Conservation (phyloP, 2,329 filamentous ascomycete species). For the Xylaria sp. region DNA sequence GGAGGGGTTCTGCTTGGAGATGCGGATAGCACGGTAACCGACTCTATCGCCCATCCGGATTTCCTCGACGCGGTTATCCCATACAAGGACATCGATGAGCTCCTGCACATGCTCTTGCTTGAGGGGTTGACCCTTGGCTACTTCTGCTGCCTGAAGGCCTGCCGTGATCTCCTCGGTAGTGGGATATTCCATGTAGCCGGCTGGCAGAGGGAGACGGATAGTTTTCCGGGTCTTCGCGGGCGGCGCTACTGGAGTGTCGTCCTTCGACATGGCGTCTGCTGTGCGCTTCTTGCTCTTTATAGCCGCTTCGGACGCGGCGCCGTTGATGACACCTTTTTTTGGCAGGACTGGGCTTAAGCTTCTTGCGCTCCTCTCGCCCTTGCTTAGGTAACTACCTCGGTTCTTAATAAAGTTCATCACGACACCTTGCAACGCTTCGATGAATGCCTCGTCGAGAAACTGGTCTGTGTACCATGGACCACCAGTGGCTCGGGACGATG, state of each 20-base stretch:
- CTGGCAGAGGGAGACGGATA: slow-evolving; percentile 64
- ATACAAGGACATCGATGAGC: slow-evolving; percentile 87
- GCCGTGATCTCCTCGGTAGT: slow-evolving; percentile 82
- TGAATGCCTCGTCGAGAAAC: slow-evolving; percentile 88
- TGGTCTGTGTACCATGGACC: slow-evolving; percentile 96
- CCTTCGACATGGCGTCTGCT: slow-evolving; percentile 58
- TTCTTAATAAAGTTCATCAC: slow-evolving; percentile 50
- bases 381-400: slow-evolving; percentile 52
- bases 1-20: slow-evolving; percentile 55
- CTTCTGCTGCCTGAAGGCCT: slow-evolving; percentile 73
- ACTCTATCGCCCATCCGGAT: slow-evolving; percentile 62
- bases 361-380: slow-evolving; percentile 43
- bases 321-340: slow-evolving; percentile 67
- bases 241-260: slow-evolving; percentile 47
- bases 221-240: slow-evolving; percentile 48
- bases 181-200: slow-evolving; percentile 81
- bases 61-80: slow-evolving; percentile 84
- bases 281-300: slow-evolving; percentile 62
- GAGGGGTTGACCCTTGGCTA: slow-evolving; percentile 78
- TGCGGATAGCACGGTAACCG: slow-evolving; percentile 65
- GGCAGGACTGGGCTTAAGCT: slow-evolving; percentile 59
- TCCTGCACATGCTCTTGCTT: slow-evolving; percentile 83
- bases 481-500: slow-evolving; percentile 89
- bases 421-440: slow-evolving; percentile 74
- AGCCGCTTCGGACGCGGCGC: slow-evolving; percentile 54